Percentiles rank a stretch among this genome's conserved stretches.
These are phyloP conservation scores for Trichoderma asperelloides DNA, from an alignment of 495 filamentous ascomycete genomes.

Conservation along the genomic window DNA sequence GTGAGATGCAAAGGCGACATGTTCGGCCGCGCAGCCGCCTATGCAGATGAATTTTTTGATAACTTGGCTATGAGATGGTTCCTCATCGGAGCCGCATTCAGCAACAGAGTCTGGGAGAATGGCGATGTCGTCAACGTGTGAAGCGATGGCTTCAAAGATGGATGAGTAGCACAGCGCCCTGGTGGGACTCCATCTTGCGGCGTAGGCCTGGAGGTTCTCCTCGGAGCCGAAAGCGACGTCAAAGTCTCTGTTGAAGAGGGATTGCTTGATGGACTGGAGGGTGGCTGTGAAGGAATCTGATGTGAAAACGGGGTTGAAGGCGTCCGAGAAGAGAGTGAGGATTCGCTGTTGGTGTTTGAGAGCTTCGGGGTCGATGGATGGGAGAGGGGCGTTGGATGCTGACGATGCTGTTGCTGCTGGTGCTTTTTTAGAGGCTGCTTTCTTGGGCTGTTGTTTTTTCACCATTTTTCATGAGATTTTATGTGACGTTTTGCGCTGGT, in stretches of 20 bases:
- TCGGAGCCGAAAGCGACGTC: constrained; percentile 61
- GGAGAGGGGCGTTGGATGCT: constrained; percentile 79
- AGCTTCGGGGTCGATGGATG: constrained; percentile 27
- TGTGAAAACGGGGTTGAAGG: constrained; percentile 42
- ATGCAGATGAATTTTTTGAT: constrained; percentile 51
- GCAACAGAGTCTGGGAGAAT: neutral
- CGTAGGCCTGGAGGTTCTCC: constrained; percentile 68
- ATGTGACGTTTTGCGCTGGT: neutral
- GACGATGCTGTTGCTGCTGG: constrained; percentile 58
- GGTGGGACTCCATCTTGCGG: constrained; percentile 76
- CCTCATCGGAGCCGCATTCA: constrained; percentile 3
- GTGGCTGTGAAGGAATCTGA: constrained; percentile 29
- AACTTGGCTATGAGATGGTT: neutral
- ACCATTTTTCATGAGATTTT: constrained; percentile 2
- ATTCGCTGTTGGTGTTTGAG: constrained; percentile 57
- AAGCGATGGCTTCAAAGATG: constrained; percentile 41
- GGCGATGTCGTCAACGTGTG: constrained; percentile 9
- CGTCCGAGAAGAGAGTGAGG: constrained; percentile 64
- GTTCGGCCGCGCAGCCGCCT: constrained; percentile 83
- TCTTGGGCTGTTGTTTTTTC: constrained; percentile 4
- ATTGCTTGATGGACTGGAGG: constrained; percentile 73
- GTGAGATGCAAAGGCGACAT: constrained; percentile 63
- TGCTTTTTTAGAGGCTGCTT: constrained; percentile 42
- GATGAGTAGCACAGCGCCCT: constrained; percentile 70
- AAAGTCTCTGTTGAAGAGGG: constrained; percentile 81